Evolutionary conservation across 495 filamentous ascomycete genomes (phyloP), one percentile per base, ranked within the genome.

Genomic region (Neurospora sp.): DNA sequence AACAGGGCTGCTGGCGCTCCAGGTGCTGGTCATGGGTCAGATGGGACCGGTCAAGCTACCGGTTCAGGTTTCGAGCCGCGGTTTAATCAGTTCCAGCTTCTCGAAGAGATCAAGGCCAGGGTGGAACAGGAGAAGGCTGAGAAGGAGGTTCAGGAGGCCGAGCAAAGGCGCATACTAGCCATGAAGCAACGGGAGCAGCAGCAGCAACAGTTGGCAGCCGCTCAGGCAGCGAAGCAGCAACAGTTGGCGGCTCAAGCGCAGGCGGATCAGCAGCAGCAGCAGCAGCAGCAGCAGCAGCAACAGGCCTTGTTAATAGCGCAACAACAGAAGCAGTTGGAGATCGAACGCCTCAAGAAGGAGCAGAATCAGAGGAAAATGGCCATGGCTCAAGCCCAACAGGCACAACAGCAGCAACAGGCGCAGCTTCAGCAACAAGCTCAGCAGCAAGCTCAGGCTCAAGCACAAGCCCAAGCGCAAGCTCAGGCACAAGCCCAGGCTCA

Each of bases 31-130:
- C 92, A 90, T 74, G 87, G 91, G 70, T 85, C 89, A 4, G 90
- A 89, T 72, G 90, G 89, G 14, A 93, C 96, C 77, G 93, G 90
- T n/a, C 88, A 91, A 70, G 87, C 90, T 39, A 91, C 89, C 69
- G 85, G 88, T 3, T 84, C 88, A 9, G 82, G 90, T 27, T 97
- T 95, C 77, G 92, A 97, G 77, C 93, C 94, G 62, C 88, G 91
- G 6, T 98, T 98, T 80, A 93, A 95, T 71, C 87, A 91, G 14
- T 98, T 97, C 84, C 97, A 98, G 83, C 87, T 92, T 2, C 87
- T 99, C 35, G 93, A 93, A 44, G 91, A 92, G 44, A 97, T 99
- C 77, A 92, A 91, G 76, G 27, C 54, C 20, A 16, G 27, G 6
- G 54, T 62, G 54, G 54, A 62, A 62, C 86, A 87, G 74, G 88